Percentiles rank a stretch among this genome's conserved stretches.
Evolutionary conservation across 768 basidiomycete genomes (phyloP).

Genomic region (Phaeolepiota aurea): DNA sequence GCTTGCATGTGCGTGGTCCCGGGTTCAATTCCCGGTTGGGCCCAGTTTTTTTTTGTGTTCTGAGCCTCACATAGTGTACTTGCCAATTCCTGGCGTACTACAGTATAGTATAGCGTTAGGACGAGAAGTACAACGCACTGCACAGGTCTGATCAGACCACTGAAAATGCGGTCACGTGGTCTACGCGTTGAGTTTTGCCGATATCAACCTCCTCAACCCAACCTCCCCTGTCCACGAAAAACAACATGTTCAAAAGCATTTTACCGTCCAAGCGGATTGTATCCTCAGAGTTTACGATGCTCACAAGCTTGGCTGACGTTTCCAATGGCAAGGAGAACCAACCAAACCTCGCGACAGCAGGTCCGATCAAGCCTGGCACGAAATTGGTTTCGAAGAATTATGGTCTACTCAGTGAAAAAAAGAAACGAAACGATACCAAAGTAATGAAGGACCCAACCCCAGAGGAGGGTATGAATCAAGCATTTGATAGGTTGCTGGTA

Average conservation of each 20-base stretch:
- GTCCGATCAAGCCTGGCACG: conserved; percentile 8
- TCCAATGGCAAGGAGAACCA: conserved; percentile 61
- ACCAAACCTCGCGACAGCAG: conserved; percentile 18
- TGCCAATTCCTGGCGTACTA: too few relatives aligned
- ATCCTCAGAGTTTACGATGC: conserved; percentile 66
- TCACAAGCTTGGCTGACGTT: conserved; percentile 45
- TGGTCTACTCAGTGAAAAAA: conserved; percentile 35
- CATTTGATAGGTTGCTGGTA: conserved; percentile 79
- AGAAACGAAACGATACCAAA: conserved; percentile 23
- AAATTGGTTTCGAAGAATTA: conserved; percentile 15
- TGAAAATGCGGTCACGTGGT: conserved; percentile 12
- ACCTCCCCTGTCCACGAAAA: conserved; percentile 13
- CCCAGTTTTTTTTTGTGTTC: not conserved
- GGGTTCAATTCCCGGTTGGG: not conserved
- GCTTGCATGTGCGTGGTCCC: not conserved
- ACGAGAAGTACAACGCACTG: too few relatives aligned
- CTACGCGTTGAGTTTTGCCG: conserved; percentile 23
- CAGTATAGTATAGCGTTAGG: too few relatives aligned
- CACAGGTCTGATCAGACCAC: too few relatives aligned
- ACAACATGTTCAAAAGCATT: conserved; percentile 74
- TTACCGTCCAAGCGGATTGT: conserved; percentile 60
- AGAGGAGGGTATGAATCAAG: conserved; percentile 44
- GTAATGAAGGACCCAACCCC: conserved; percentile 24
- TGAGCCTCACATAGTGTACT: not conserved
- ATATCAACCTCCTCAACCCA: conserved; percentile 18